Conservation (phyloP, 495 filamentous ascomycete genomes). For the Hyphodiscus hymeniophilus region DNA sequence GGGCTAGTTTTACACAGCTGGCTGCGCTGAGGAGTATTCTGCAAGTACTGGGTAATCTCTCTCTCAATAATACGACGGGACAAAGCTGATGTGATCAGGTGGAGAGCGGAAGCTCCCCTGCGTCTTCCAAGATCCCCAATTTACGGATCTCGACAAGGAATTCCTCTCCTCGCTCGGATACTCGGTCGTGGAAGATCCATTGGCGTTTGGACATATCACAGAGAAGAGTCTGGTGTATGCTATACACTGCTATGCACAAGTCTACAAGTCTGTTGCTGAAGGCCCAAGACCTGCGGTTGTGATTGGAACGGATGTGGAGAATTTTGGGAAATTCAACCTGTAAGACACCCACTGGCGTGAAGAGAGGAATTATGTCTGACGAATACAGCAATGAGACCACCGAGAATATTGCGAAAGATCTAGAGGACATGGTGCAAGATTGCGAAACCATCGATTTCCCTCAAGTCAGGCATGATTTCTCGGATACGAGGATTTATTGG, state of each 20-base stretch:
- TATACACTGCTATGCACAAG: slow-evolving; percentile 51
- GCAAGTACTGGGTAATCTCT: slow-evolving; percentile 27
- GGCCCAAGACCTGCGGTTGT: slow-evolving; percentile 10
- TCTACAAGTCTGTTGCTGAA: slow-evolving; percentile 21
- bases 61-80: background rate
- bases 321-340: slow-evolving; percentile 19
- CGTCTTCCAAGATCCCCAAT: slow-evolving; percentile 64
- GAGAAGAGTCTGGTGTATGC: slow-evolving; percentile 41
- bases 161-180: slow-evolving; percentile 48
- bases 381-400: slow-evolving; percentile 1
- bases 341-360: slow-evolving; percentile 1
- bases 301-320: slow-evolving; percentile 19
- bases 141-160: slow-evolving; percentile 50
- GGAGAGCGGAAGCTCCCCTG: slow-evolving; percentile 29
- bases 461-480: slow-evolving; percentile 21
- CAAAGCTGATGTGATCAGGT: background rate
- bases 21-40: slow-evolving; percentile 51
- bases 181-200: slow-evolving; percentile 46
- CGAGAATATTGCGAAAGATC: slow-evolving; percentile 1
- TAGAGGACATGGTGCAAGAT: slow-evolving; percentile 14
- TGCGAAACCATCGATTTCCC: slow-evolving; percentile 19
- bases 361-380: background rate
- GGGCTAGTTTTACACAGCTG: slow-evolving; percentile 42
- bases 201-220: slow-evolving; percentile 45
- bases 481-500: slow-evolving; percentile 24